A percentile compares a stretch with the other conserved stretches of the same genome.
Conservation (phyloP, 495 filamentous ascomycete genomes). For the Hypoxylon trugodes region DNA sequence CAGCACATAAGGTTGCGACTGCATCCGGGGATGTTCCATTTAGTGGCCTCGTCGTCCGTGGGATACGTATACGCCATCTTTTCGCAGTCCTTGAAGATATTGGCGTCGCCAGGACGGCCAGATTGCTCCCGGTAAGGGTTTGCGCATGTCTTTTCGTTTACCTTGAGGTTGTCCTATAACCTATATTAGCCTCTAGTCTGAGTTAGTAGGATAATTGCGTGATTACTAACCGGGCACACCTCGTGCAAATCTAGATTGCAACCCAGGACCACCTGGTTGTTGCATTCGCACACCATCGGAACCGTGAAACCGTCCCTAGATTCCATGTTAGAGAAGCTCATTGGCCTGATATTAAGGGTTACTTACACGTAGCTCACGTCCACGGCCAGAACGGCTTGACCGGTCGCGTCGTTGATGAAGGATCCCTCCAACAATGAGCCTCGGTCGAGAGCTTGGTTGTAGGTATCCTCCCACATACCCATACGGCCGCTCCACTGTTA, state of each 20-base stretch:
- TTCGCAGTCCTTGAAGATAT: conserved; percentile 32
- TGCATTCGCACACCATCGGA: conserved; percentile 40
- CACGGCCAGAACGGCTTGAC: conserved; percentile 19
- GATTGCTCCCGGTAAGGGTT: conserved; percentile 33
- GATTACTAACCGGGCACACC: conserved; percentile 33
- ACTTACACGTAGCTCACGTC: conserved; percentile 45
- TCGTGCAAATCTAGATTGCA: conserved; percentile 40
- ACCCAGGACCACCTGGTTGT: conserved; percentile 12
- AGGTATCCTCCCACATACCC: conserved; percentile 31
- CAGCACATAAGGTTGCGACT: conserved; percentile 24
- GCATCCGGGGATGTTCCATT: conserved; percentile 33
- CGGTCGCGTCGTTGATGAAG: conserved; percentile 11
- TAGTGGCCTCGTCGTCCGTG: conserved; percentile 28
- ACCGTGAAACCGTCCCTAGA: conserved; percentile 40
- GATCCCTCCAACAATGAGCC: conserved; percentile 35
- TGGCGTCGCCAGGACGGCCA: background rate
- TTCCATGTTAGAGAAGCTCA: background rate
- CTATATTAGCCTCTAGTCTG: background rate
- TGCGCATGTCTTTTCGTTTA: conserved; percentile 31
- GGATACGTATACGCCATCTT: conserved; percentile 39
- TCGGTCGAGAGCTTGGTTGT: conserved; percentile 18
- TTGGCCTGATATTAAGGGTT: background rate
- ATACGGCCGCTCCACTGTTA: conserved; percentile 38
- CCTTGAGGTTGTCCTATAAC: conserved; percentile 21
- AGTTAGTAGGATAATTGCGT: background rate